Evolutionary conservation across 805 yeast species (phyloP).

Genomic region (Metschnikowia amazonensis): DNA sequence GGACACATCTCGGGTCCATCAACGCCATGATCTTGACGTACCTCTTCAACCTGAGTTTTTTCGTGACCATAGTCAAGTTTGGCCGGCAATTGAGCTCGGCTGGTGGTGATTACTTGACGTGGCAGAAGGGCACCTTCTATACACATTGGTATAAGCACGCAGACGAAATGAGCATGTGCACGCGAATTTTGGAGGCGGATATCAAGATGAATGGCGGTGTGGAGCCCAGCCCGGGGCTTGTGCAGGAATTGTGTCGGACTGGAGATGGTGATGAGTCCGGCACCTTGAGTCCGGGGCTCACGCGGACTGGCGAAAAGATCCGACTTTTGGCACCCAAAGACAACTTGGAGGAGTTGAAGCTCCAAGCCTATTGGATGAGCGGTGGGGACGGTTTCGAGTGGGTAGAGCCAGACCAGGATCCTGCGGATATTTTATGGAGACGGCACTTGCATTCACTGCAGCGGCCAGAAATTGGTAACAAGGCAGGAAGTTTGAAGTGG

Average conservation of each 20-base stretch:
- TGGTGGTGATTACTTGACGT: slow-evolving; percentile 54
- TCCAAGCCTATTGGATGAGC: slow-evolving; percentile 83
- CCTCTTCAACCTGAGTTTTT: slow-evolving; percentile 38
- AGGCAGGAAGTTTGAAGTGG: slow-evolving; percentile 30
- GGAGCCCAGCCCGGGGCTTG: slow-evolving; percentile 29
- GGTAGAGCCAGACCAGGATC: slow-evolving; percentile 24
- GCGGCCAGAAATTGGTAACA: slow-evolving; percentile 16
- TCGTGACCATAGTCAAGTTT: slow-evolving; percentile 37
- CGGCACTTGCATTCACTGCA: slow-evolving; percentile 25
- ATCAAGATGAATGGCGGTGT: slow-evolving; percentile 43
- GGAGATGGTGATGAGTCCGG: slow-evolving; percentile 24
- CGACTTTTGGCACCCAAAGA: slow-evolving; percentile 39
- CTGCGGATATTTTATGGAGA: slow-evolving; percentile 44
- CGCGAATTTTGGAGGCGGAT: slow-evolving; percentile 64
- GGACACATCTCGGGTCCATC: slow-evolving; percentile 40
- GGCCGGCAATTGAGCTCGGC: slow-evolving; percentile 41
- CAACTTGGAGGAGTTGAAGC: slow-evolving; percentile 54
- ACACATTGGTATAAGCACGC: slow-evolving; percentile 61
- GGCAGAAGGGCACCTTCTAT: slow-evolving; percentile 64
- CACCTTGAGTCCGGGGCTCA: slow-evolving; percentile 32
- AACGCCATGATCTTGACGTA: slow-evolving; percentile 46
- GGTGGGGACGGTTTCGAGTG: slow-evolving; percentile 36
- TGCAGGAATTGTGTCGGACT: slow-evolving; percentile 37
- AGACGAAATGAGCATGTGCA: slow-evolving; percentile 65
- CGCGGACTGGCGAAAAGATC: slow-evolving; percentile 36